A percentile compares a stretch with the other conserved stretches of the same genome.
These are phyloP conservation scores for Xylaria cubensis DNA, from an alignment of 495 filamentous ascomycete genomes.

Conservation along the genomic window DNA sequence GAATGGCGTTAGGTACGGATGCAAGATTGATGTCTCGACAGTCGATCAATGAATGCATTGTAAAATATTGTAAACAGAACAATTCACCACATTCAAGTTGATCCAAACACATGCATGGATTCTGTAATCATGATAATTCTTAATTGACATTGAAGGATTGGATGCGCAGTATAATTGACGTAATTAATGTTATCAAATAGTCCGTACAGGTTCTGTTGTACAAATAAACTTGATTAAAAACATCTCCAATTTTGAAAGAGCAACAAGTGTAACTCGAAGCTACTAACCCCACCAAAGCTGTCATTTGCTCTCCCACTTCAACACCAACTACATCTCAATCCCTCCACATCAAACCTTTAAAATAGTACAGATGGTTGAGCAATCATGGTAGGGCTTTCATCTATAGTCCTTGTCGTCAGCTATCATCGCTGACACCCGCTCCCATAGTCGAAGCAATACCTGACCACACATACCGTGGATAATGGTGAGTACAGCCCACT, in stretches of 20 bases:
- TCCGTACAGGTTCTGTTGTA: not conserved
- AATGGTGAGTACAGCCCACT: slow-evolving; percentile 63
- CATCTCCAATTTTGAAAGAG: slow-evolving; percentile 21
- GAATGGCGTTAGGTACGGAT: slow-evolving; percentile 21
- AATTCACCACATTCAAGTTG: not conserved
- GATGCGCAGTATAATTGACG: not conserved
- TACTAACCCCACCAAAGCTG: slow-evolving; percentile 35
- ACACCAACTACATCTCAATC: not conserved
- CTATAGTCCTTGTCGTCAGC: slow-evolving; percentile 14
- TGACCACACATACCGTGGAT: slow-evolving; percentile 87
- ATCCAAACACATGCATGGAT: not conserved
- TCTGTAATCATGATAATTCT: not conserved
- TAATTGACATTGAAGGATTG: not conserved
- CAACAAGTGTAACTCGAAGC: slow-evolving; percentile 14
- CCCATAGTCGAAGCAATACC: slow-evolving; percentile 93
- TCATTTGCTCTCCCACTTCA: slow-evolving; percentile 13
- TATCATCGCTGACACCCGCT: slow-evolving; percentile 21
- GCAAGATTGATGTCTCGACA: not conserved
- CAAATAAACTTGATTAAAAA: not conserved
- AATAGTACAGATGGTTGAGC: slow-evolving; percentile 34
- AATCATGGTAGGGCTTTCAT: slow-evolving; percentile 48
- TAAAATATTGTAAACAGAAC: slow-evolving; percentile 22
- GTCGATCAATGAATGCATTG: slow-evolving; percentile 10
- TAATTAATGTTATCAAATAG: not conserved
- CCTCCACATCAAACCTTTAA: not conserved